These are phyloP conservation scores for Ensete ventricosum DNA, from an alignment of 176 grass and related monocot genomes.

Conservation along the genomic window DNA sequence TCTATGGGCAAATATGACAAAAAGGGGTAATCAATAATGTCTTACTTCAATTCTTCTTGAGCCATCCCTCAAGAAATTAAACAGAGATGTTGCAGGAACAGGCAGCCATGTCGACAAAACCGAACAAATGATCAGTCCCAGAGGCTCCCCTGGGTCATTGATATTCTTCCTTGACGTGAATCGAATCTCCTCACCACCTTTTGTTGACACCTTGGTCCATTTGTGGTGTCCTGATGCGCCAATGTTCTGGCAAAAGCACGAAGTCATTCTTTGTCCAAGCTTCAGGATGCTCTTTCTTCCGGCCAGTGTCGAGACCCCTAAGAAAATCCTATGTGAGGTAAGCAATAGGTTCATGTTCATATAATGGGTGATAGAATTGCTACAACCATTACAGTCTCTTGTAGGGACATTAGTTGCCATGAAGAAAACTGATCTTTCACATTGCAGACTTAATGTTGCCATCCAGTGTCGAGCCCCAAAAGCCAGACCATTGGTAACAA, in stretches of 20 bases:
- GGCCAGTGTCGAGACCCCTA: slow-evolving; percentile 56
- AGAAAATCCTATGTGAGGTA: background rate
- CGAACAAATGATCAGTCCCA: slow-evolving; percentile 49
- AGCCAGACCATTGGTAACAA: slow-evolving; percentile 37
- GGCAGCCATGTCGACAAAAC: slow-evolving; percentile 58
- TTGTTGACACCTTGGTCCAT: slow-evolving; percentile 29
- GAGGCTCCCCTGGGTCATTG: slow-evolving; percentile 56
- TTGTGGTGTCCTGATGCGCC: slow-evolving; percentile 32
- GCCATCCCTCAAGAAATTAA: slow-evolving; percentile 53
- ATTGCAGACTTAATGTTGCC: slow-evolving; percentile 57
- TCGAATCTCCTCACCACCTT: slow-evolving; percentile 31
- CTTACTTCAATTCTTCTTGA: slow-evolving; percentile 42
- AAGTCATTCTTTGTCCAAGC: slow-evolving; percentile 58
- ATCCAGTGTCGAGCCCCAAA: slow-evolving; percentile 79
- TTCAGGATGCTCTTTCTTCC: slow-evolving; percentile 81
- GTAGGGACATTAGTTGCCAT: slow-evolving; percentile 73
- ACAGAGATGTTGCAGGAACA: slow-evolving; percentile 28
- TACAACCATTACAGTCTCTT: slow-evolving; percentile 45
- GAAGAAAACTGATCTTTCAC: slow-evolving; percentile 68
- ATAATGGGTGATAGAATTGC: background rate
- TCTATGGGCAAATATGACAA: background rate
- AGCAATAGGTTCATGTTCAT: background rate
- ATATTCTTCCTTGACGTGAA: slow-evolving; percentile 37
- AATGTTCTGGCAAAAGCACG: slow-evolving; percentile 37
- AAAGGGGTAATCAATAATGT: background rate